phyloP scores from a whole-genome alignment of 371 early-diverging fungal genomes.

The Mucor lusitanicus region DNA sequence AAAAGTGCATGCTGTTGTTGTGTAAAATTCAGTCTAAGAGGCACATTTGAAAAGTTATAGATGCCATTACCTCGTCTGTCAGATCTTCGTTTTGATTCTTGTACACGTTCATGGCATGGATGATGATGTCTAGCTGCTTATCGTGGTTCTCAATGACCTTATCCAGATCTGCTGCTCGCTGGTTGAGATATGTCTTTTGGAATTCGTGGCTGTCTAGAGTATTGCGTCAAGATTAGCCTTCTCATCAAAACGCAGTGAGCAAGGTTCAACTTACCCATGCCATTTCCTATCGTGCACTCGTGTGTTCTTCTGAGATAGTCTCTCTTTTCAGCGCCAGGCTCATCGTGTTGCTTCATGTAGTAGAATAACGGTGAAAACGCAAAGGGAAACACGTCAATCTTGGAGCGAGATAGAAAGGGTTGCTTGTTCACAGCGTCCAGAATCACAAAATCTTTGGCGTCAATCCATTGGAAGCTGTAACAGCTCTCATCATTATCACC shows the following conservation, averaged over 20 bases:
- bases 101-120: conserved; percentile 1
- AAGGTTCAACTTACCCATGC: conserved; percentile 29
- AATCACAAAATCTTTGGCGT: conserved; percentile 33
- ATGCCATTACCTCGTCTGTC: not conserved
- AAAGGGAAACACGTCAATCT: conserved; percentile 50
- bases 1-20: not conserved
- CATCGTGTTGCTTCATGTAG: conserved; percentile 42
- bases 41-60: not conserved
- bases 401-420: conserved; percentile 10
- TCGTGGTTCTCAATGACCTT: conserved; percentile 17
- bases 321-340: conserved; percentile 23
- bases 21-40: not conserved
- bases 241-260: not conserved
- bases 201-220: conserved; percentile 17
- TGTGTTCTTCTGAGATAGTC: conserved; percentile 35
- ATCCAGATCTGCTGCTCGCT: conserved; percentile 17
- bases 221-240: not conserved
- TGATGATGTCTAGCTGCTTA: conserved; percentile 14
- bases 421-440: conserved; percentile 5
- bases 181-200: conserved; percentile 16
- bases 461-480: conserved; percentile 26
- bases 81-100: conserved; percentile 6
- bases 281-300: conserved; percentile 33
- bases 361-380: conserved; percentile 55
- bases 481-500: not conserved